A percentile compares a stretch with the other conserved stretches of the same genome.
These are phyloP conservation scores for Diutina scorzettiae DNA, from an alignment of 1,139 yeast species.

Conservation along the genomic window DNA sequence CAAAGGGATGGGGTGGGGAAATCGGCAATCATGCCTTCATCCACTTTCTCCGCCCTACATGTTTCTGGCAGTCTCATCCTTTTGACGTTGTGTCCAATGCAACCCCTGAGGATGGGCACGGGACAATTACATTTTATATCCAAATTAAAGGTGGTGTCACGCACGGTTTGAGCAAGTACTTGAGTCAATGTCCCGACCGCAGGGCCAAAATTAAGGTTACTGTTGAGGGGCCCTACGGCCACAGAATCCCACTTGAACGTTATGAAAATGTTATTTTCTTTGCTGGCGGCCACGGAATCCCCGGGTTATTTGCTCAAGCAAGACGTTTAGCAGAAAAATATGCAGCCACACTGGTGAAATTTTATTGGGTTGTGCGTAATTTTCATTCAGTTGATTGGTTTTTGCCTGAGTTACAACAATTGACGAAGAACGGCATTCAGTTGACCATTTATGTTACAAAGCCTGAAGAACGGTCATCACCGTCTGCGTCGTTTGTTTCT, in stretches of 20 bases:
- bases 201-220: constrained; percentile 25
- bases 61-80: constrained; percentile 68
- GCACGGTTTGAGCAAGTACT: constrained; percentile 26
- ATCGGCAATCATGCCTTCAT: constrained; percentile 61
- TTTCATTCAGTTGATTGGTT: constrained; percentile 9
- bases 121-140: constrained; percentile 24
- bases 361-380: constrained; percentile 1
- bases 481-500: neutral
- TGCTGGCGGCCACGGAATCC: constrained; percentile 16
- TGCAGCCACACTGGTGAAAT: neutral
- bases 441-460: constrained; percentile 9
- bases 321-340: neutral
- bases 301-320: neutral
- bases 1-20: constrained; percentile 27
- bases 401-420: constrained; percentile 8
- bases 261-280: constrained; percentile 44
- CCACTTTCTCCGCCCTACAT: constrained; percentile 38
- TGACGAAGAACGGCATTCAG: constrained; percentile 7
- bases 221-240: constrained; percentile 55
- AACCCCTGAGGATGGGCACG: constrained; percentile 17
- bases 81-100: constrained; percentile 28
- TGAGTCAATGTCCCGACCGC: constrained; percentile 32
- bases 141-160: constrained; percentile 33
- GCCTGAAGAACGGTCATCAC: neutral
- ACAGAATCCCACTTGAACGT: constrained; percentile 22